Evolutionary conservation across 768 basidiomycete genomes (phyloP), one percentile per base, ranked within the genome.

Genomic region (Lentinula raphanica): DNA sequence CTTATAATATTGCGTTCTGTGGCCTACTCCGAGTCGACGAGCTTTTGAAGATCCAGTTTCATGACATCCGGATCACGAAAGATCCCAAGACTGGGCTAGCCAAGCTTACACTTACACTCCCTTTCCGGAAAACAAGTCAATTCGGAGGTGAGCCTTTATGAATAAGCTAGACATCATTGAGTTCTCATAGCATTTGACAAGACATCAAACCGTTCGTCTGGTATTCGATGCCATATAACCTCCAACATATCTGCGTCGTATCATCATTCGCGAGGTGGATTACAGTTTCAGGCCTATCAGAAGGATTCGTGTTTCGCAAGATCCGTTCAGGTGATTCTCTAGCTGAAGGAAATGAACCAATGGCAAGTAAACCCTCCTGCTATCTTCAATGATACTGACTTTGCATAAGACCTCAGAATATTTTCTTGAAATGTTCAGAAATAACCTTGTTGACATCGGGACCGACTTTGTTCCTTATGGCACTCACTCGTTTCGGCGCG

Each of bases 111-210:
- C 36, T 66, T n/a, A n/a, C 19, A 53, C 25, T 2, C 61, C 63
- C 11, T 44, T 32, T 12, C 63, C 46, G 42, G n/a, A n/a, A n/a
- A n/a, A n/a, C n/a, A n/a, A n/a, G n/a, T n/a, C n/a, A n/a, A n/a
- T n/a, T n/a, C n/a, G 28, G 55, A 7, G 65, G 65, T 64, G 64
- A 29, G 28, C 64, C 65, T n/a, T n/a, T n/a, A n/a, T n/a, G n/a
- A n/a, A n/a, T 3, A 25, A 63, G 36, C 2, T n/a, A 5, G 19
- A 29, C n/a, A 1, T 39, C n/a, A 8, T n/a, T 23, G 19, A 19
- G 21, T 60, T 38, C n/a, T n/a, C n/a, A n/a, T 9, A 31, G 48
- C 48, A 5, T 31, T 49, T 1, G 25, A 7, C 3, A 4, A 67
- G 65, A 59, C 8, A 60, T 64, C 38, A 54, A 63, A 39, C 65